Base-by-base conservation (phyloP, 2,329 filamentous ascomycete genomes). In the Phymatotrichopsis omnivora region DNA sequence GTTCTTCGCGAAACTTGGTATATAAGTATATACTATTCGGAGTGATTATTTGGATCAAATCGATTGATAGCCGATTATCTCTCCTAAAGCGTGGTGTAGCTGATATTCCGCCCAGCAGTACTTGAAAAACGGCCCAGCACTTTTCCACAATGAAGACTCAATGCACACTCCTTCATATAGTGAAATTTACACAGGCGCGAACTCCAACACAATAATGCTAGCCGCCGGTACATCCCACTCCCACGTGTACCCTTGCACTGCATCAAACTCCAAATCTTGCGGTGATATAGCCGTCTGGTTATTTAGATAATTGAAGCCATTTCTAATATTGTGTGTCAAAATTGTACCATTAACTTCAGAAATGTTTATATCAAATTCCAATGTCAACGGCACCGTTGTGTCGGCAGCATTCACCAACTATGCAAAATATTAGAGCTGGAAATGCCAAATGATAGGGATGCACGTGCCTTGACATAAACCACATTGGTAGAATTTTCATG, bases 221-320 rank as follows among this genome's bases (percentile, higher is more conserved):
- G 42, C 42, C 14, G 33, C 40, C 3, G 42, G 42, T 4, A 45
- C 42, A 33, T 45, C 22, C 14, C n/a, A 45, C 14, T 22, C 28
- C 42, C 42, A 45, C 11, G 25, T 38, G 8, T 17, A 38, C 4
- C 28, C 42, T 16, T 22, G 6, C 2, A 20, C 11, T 19, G 11
- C 10, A 1, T 39, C 28, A 23, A 45, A 28, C 24, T 39, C 42
- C 8, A 51, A 33, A 4, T 7, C 20, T 31, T 37, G 38, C 8
- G 45, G 44, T 6, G 39, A 41, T 8, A 51, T 51, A 6, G 49
- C 40, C 0, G 51, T 53, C 38, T 44, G 35, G 35, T 53, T 53
- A 11, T 36, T 38, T n/a, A 47, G 20, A 22, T 53, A 58, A 31
- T 58, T 56, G 14, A 58, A 58, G 19, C 48, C 56, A 44, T 58